A percentile compares a stretch with the other conserved stretches of the same genome.
phyloP scores from a whole-genome alignment of 257 asterid species.

The Cinchona pubescens region DNA sequence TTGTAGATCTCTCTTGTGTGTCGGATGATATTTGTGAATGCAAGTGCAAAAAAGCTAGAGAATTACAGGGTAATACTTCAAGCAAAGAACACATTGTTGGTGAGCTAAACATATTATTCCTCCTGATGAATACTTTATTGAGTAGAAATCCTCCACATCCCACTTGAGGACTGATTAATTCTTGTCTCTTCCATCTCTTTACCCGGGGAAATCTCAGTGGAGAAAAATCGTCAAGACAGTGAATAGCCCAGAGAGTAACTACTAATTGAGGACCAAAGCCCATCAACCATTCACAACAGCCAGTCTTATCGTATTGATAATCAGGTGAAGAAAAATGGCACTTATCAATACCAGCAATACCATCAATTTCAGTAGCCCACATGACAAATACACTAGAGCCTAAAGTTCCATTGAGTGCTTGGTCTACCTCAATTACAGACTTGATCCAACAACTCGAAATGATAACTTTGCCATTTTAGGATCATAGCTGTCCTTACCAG shows the following conservation, averaged over 20 bases:
- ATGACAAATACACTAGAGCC: constrained; percentile 63
- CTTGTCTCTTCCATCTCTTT: constrained; percentile 74
- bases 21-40: constrained; percentile 44
- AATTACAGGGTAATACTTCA: constrained; percentile 58
- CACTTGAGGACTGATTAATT: constrained; percentile 36
- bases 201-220: constrained; percentile 93
- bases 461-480: constrained; percentile 44
- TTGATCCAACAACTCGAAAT: constrained; percentile 66
- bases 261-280: constrained; percentile 68
- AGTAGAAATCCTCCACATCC: constrained; percentile 44
- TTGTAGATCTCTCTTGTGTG: constrained; percentile 39
- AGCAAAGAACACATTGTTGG: constrained; percentile 68
- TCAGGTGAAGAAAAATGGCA: constrained; percentile 48
- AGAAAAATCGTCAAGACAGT: constrained; percentile 89
- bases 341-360: constrained; percentile 37
- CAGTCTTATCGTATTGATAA: constrained; percentile 52
- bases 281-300: constrained; percentile 89
- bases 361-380: constrained; percentile 78
- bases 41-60: constrained; percentile 66
- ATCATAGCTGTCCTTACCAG: constrained; percentile 62
- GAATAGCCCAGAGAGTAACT: constrained; percentile 74
- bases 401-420: constrained; percentile 55
- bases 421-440: constrained; percentile 82
- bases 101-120: constrained; percentile 66
- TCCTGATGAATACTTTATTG: constrained; percentile 57